Evolutionary conservation across 2,329 filamentous ascomycete genomes (phyloP).

Genomic region (Aspergillus sp.): DNA sequence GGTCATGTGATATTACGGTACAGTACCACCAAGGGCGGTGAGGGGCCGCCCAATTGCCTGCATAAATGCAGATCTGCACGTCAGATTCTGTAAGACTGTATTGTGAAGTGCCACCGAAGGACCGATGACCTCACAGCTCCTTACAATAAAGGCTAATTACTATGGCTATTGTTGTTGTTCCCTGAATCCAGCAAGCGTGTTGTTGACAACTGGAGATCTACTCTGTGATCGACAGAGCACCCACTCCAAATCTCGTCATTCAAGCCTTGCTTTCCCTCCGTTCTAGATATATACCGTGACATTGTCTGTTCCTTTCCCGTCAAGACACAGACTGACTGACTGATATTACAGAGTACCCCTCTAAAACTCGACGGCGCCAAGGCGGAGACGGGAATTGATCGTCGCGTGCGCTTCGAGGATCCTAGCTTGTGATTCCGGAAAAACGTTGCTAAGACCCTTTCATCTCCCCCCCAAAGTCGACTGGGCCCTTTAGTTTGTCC

Average conservation of each 20-base stretch:
- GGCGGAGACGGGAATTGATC: not conserved
- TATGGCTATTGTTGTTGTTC: not conserved
- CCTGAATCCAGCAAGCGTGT: not conserved
- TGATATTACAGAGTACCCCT: not conserved
- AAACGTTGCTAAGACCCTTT: not conserved
- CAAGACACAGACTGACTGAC: not conserved
- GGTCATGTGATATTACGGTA: not conserved
- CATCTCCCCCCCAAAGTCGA: not conserved
- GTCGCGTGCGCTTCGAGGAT: conserved; percentile 2
- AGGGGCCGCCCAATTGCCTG: not conserved
- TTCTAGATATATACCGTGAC: not conserved
- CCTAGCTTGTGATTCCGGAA: not conserved
- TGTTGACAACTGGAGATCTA: not conserved
- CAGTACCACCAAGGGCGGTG: not conserved
- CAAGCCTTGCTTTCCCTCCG: not conserved
- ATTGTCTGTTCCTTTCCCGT: not conserved
- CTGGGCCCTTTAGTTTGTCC: not conserved
- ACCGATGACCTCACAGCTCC: conserved; percentile 8
- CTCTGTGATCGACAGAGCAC: not conserved
- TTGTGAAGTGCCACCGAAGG: not conserved
- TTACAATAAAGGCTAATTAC: no score
- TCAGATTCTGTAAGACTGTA: not conserved
- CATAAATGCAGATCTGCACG: not conserved
- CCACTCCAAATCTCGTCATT: not conserved
- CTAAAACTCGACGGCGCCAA: not conserved